Percentiles rank a stretch among this genome's conserved stretches.
Evolutionary conservation across 2,329 filamentous ascomycete species (phyloP).

Genomic region (Aspergillus sp.): DNA sequence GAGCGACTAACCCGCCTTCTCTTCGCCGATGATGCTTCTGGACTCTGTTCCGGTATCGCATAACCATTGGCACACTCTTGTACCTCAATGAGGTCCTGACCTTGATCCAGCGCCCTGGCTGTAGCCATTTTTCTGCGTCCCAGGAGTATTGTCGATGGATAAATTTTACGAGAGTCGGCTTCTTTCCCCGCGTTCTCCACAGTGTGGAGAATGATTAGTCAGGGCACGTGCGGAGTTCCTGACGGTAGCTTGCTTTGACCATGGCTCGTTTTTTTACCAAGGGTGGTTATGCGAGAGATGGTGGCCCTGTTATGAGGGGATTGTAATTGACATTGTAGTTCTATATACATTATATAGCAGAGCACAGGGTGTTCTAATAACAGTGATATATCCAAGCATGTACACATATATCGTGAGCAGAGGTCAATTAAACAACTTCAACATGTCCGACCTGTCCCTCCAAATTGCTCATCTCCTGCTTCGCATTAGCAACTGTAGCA

Average conservation of each 20-base stretch:
- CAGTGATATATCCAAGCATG: no score
- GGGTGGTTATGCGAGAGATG: no score
- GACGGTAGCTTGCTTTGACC: constrained; percentile 14
- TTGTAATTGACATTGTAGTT: no score
- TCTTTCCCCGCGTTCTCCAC: background rate
- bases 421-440: no score
- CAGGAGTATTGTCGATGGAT: background rate
- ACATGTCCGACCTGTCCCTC: no score
- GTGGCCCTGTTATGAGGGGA: no score
- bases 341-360: no score
- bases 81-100: constrained; percentile 7
- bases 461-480: no score
- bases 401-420: no score
- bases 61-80: constrained; percentile 12
- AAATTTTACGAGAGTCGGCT: background rate
- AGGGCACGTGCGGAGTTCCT: background rate
- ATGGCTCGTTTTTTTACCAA: no score
- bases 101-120: constrained; percentile 12
- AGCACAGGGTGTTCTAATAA: no score
- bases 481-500: background rate
- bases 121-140: background rate
- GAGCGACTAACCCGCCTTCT: constrained; percentile 1
- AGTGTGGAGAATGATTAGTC: constrained; percentile 20
- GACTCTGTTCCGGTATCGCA: background rate
- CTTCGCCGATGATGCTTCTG: background rate